Evolutionary conservation across 164 flowering plant species (phyloP), one percentile per base, ranked within the genome.

Genomic region (Umbellularia californica): DNA sequence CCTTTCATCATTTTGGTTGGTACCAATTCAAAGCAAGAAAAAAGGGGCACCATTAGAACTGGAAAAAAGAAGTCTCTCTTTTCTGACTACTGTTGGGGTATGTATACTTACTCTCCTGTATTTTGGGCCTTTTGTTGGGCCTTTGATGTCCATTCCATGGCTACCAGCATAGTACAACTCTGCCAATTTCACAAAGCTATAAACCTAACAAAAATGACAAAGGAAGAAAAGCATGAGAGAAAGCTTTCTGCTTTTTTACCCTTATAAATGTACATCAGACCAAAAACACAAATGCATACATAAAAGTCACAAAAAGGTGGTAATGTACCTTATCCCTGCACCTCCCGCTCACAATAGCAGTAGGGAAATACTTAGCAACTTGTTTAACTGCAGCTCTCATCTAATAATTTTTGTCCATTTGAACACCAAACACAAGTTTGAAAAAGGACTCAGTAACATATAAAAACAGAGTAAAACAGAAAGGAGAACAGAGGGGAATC

Each of bases 121-220:
- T 73, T 81, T 79, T 51, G 64, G 75, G 52, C 77, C 80, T 75
- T 82, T 84, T 55, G 86, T 72, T 55, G 98, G 98, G 63, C 93
- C 96, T 77, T 79, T 87, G 62, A 93, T 93, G 88, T 93, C 98
- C 98, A 93, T 93, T 13, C 98, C 98, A 81, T 93, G 98, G 77
- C 98, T 93, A 0, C 96, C 98, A 1, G 98, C 98, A 68, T 93
- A 93, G 78, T 88, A 91, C 24, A 93, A 90, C 80, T 89, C 93
- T 13, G 85, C 75, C 68, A 93, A 74, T 73, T 71, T 83, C 13
- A 93, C 98, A 80, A 93, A 93, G 51, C 79, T 82, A 23, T 80
- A 78, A 14, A 93, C 94, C 97, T 92, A 78, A 28, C 41, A 30
- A 25, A 25, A 67, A 30, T 14, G 33, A 30, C 28, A 30, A 67